A percentile compares a stretch with the other conserved stretches of the same genome.
Evolutionary conservation across 2,329 filamentous ascomycete species (phyloP).

Genomic region (Ophiostoma montium): DNA sequence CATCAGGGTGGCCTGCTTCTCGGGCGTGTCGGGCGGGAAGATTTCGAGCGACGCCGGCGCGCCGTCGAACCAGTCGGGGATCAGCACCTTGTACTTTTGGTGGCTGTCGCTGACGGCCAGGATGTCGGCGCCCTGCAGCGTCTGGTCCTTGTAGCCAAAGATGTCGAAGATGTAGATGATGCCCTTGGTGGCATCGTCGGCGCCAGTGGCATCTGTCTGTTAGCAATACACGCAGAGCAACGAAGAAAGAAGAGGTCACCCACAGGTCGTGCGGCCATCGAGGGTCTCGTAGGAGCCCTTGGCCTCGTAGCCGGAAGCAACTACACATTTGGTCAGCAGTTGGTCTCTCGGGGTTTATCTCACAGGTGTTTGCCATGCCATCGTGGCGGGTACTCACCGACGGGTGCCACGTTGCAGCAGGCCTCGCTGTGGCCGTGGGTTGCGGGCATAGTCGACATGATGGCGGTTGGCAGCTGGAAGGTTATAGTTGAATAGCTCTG

Average conservation of each 20-base stretch:
- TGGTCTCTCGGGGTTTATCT: background rate
- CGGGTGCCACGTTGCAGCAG: constrained; percentile 32
- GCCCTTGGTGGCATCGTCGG: constrained; percentile 36
- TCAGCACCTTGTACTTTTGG: constrained; percentile 70
- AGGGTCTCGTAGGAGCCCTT: constrained; percentile 32
- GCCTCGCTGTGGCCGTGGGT: constrained; percentile 22
- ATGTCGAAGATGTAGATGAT: constrained; percentile 52
- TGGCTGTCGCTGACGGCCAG: constrained; percentile 39
- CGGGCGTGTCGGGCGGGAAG: constrained; percentile 49
- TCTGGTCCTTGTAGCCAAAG: constrained; percentile 57
- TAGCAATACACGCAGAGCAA: background rate
- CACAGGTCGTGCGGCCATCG: constrained; percentile 29
- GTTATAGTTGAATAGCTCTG: too few species aligned
- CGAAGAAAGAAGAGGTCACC: constrained; percentile 9
- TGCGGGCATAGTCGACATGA: constrained; percentile 22
- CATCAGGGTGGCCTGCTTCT: constrained; percentile 45
- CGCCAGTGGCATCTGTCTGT: constrained; percentile 27
- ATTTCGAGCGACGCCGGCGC: constrained; percentile 42
- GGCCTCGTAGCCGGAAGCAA: constrained; percentile 27
- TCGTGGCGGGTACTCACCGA: constrained; percentile 15
- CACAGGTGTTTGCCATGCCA: background rate
- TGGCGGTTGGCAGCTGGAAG: constrained; percentile 10
- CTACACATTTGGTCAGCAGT: constrained; percentile 4
- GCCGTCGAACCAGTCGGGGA: constrained; percentile 84
- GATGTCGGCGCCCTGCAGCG: constrained; percentile 56